Percentiles rank a stretch among this genome's conserved stretches.
These are phyloP conservation scores for Bipolaris oryzae DNA, from an alignment of 2,329 filamentous ascomycete species.

Conservation along the genomic window DNA sequence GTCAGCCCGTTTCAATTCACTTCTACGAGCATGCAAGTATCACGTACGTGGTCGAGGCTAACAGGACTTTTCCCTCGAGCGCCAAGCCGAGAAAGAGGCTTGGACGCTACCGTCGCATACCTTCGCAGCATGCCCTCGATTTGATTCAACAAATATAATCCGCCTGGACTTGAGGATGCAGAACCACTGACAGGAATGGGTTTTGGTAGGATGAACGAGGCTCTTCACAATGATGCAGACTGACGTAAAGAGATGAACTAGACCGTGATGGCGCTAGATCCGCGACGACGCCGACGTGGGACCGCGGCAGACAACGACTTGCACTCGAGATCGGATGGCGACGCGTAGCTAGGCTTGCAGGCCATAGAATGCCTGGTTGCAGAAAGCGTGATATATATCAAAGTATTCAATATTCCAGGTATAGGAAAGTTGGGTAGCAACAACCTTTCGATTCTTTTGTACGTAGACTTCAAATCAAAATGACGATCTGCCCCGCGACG, in stretches of 20 bases:
- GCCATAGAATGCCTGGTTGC: background rate
- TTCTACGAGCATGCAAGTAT: background rate
- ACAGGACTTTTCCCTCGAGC: constrained; percentile 41
- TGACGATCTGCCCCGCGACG: constrained; percentile 20
- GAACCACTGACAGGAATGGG: constrained; percentile 5
- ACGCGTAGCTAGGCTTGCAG: constrained; percentile 7
- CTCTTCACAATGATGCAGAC: constrained; percentile 19
- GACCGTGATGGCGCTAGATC: background rate
- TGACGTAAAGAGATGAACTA: constrained; percentile 27
- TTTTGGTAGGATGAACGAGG: constrained; percentile 10
- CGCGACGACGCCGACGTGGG: background rate
- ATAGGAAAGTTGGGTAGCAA: too few relatives aligned
- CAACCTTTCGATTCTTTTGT: background rate
- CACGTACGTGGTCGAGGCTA: constrained; percentile 41
- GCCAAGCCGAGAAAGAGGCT: constrained; percentile 37
- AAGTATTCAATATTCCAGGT: too few relatives aligned
- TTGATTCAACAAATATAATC: background rate
- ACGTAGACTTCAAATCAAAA: background rate
- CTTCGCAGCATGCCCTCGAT: constrained; percentile 35
- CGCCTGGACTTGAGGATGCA: background rate
- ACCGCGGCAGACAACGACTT: background rate
- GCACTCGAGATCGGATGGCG: background rate
- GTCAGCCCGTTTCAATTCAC: constrained; percentile 11
- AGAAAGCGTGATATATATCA: background rate
- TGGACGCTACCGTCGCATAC: constrained; percentile 44